Percentiles rank a stretch among this genome's conserved stretches.
These are phyloP conservation scores for Plasmodium coatneyi DNA, from an alignment of 169 alveolate genomes.

Conservation along the genomic window DNA sequence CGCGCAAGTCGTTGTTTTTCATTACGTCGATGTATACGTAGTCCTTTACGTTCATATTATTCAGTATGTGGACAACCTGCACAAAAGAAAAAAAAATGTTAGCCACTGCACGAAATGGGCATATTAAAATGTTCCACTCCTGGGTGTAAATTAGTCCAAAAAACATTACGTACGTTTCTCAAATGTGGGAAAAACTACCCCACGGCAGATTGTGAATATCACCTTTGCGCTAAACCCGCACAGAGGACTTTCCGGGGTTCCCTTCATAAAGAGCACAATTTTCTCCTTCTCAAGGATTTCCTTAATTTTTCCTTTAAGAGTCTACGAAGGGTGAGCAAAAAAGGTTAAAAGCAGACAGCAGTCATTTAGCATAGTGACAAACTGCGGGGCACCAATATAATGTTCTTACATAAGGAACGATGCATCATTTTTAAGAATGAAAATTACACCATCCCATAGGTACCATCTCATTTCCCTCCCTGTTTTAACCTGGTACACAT, in stretches of 20 bases:
- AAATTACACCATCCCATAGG: background rate
- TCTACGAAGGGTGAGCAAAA: conserved; percentile 9
- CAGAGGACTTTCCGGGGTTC: conserved; percentile 85
- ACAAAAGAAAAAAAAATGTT: background rate
- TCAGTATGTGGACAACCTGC: conserved; percentile 81
- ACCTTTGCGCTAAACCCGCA: conserved; percentile 85
- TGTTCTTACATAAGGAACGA: background rate
- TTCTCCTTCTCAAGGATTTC: conserved; percentile 64
- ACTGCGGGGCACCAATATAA: background rate
- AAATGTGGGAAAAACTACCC: background rate
- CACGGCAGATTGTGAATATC: background rate
- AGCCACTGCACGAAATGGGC: background rate
- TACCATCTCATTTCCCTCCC: background rate
- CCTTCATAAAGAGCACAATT: conserved; percentile 81
- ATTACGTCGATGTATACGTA: conserved; percentile 85
- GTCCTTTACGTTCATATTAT: conserved; percentile 76
- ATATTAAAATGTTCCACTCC: background rate
- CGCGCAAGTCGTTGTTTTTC: conserved; percentile 86
- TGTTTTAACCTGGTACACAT: conserved; percentile 51
- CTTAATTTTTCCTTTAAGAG: conserved; percentile 42
- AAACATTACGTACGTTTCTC: background rate
- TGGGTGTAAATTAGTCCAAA: background rate
- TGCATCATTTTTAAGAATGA: background rate
- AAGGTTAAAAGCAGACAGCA: background rate
- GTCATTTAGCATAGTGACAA: background rate